These are phyloP conservation scores for Vitellaria paradoxa DNA, from an alignment of 179 eudicot species.

Conservation along the genomic window DNA sequence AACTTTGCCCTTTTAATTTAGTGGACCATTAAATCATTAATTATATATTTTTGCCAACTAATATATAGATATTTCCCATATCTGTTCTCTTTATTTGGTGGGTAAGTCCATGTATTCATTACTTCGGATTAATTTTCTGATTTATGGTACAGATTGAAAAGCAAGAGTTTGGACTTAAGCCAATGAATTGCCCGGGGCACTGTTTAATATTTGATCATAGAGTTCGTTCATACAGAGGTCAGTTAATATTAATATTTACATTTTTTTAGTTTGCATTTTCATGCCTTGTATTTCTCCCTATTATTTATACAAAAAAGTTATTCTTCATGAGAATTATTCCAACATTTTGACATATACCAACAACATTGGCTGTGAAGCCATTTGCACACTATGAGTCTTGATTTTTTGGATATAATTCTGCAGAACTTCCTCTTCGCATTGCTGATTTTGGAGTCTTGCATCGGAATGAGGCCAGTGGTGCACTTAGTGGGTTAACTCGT, in stretches of 20 bases:
- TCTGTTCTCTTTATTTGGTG: background rate
- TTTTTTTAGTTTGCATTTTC: background rate
- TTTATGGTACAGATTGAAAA: constrained; percentile 66
- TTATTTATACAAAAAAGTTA: background rate
- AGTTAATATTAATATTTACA: constrained; percentile 1
- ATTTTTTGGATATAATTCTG: constrained; percentile 18
- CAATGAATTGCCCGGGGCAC: constrained; percentile 99
- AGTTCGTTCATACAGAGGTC: constrained; percentile 96
- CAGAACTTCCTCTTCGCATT: constrained; percentile 91
- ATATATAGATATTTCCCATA: background rate
- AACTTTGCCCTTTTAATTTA: background rate
- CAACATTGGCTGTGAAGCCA: too few relatives aligned
- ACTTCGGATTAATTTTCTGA: constrained; percentile 3
- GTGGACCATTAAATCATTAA: background rate
- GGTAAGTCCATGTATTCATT: background rate
- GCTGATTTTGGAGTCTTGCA: constrained; percentile 98
- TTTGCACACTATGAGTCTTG: background rate
- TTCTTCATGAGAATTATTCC: background rate
- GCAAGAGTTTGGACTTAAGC: constrained; percentile 96
- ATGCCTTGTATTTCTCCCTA: background rate
- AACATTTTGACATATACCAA: too few relatives aligned
- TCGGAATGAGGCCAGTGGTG: constrained; percentile 97
- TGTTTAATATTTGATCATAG: constrained; percentile 90
- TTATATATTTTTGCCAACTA: background rate
- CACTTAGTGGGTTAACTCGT: constrained; percentile 93